These are phyloP conservation scores for Monosporascus sp. DNA, from an alignment of 2,329 filamentous ascomycete species.

Conservation along the genomic window DNA sequence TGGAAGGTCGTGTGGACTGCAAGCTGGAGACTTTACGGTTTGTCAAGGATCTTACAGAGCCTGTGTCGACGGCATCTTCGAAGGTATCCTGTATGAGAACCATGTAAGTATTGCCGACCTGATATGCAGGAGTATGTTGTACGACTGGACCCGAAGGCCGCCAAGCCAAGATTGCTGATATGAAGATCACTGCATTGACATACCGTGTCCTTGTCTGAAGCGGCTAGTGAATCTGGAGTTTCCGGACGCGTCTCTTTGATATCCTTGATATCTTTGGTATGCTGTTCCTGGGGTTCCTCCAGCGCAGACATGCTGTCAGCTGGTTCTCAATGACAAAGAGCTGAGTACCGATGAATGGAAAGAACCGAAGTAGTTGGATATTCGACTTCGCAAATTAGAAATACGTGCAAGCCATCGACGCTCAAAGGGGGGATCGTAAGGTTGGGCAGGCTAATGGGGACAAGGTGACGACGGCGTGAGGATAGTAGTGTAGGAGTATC, in stretches of 20 bases:
- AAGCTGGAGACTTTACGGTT: conserved; percentile 38
- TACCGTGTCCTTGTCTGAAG: conserved; percentile 37
- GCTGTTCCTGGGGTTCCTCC: conserved; percentile 17
- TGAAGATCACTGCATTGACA: conserved; percentile 12
- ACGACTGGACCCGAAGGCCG: background rate
- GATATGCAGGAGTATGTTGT: conserved; percentile 5
- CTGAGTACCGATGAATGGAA: no score
- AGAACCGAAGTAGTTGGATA: no score
- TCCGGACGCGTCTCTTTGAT: conserved; percentile 1
- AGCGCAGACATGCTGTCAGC: conserved; percentile 24
- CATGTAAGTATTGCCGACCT: background rate
- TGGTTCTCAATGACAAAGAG: conserved; percentile 1
- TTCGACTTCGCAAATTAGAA: background rate
- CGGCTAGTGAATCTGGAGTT: conserved; percentile 22
- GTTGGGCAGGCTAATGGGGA: background rate
- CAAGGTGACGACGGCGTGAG: no score
- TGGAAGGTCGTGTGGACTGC: conserved; percentile 23
- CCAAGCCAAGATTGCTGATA: conserved; percentile 1
- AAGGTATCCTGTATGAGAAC: conserved; percentile 61
- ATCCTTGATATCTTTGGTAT: conserved; percentile 15
- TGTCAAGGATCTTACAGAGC: conserved; percentile 61
- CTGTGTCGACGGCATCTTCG: conserved; percentile 72
- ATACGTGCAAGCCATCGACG: background rate
- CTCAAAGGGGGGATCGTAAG: background rate
- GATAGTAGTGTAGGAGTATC: no score